Conservation (phyloP, 2,329 filamentous ascomycete genomes). For the Didymosphaeria variabile region DNA sequence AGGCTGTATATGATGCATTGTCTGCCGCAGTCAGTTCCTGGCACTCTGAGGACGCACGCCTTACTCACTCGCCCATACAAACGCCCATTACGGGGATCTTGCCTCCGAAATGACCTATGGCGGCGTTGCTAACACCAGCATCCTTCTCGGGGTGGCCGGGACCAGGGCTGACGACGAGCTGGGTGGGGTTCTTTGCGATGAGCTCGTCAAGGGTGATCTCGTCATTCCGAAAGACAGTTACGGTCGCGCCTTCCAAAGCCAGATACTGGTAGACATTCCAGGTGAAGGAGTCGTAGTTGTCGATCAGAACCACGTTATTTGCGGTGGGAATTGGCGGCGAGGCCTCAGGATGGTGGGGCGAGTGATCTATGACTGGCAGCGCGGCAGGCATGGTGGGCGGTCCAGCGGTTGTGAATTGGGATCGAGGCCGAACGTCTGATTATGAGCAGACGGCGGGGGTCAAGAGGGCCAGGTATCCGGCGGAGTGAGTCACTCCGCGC, state of each 20-base stretch:
- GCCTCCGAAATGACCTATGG: slow-evolving; percentile 88
- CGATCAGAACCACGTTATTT: slow-evolving; percentile 91
- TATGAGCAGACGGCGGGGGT: neutral
- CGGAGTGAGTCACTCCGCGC: slow-evolving; percentile 15
- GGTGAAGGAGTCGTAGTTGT: slow-evolving; percentile 99
- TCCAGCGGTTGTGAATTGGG: neutral
- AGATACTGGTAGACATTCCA: slow-evolving; percentile 99
- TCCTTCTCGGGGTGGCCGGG: slow-evolving; percentile 92
- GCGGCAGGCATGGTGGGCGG: slow-evolving; percentile 50
- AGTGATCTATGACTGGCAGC: slow-evolving; percentile 75
- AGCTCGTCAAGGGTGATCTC: slow-evolving; percentile 86
- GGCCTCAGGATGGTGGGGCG: slow-evolving; percentile 82
- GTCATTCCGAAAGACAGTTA: slow-evolving; percentile 92
- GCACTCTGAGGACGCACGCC: neutral
- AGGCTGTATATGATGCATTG: slow-evolving; percentile 97
- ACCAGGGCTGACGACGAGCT: slow-evolving; percentile 93
- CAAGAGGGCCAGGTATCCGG: slow-evolving; percentile 1
- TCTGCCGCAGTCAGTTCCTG: slow-evolving; percentile 51
- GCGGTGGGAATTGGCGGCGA: slow-evolving; percentile 78
- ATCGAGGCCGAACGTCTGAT: neutral
- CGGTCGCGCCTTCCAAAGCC: slow-evolving; percentile 90
- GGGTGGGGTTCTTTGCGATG: slow-evolving; percentile 84
- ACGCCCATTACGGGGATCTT: slow-evolving; percentile 97
- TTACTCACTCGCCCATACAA: slow-evolving; percentile 90
- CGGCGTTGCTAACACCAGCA: slow-evolving; percentile 91